Base-by-base conservation (phyloP, 768 basidiomycete species). In the Suillus weaverae region DNA sequence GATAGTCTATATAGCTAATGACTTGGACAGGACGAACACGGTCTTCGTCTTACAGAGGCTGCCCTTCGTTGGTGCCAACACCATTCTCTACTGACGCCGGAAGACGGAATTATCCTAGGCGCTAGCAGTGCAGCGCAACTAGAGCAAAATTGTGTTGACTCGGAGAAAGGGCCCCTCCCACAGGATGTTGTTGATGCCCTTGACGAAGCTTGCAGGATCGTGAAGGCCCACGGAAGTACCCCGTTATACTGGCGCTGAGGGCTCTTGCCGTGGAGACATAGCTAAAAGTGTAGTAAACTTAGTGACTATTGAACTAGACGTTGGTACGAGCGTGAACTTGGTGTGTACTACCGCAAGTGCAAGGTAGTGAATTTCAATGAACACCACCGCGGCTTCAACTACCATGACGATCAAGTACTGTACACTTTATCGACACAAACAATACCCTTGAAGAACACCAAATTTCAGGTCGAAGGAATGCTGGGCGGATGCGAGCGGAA, bases 41-140 rank as follows among this genome's bases (percentile, higher is more conserved):
- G 73, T 50, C 70, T 89, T 4, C 80, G 81, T 0, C 74, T 86
- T 63, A 78, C 81, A 3, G 86, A 88, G 73, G 79, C 86, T 4
- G 85, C 86, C 1, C 74, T 87, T 55, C 79, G 87, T n/a, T 89
- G 87, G 87, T 77, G 83, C 60, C 83, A 86, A 61, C 82, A 88
- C 64, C 87, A 89, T 66, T 84, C 83, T 7, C 63, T 76, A 3
- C 70, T 88, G 57, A 79, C 68, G 38, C 73, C 74, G 1, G 59
- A 66, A 33, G 84, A 85, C 62, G 85, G 83, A 2, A 71, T 85
- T 14, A 83, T 85, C 61, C 68, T 85, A 6, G 85, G 84, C 3
- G 83, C 84, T 6, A 81, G 79, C 68, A 81, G 79, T n/a, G 75
- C 72, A 5, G 73, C 68, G 2, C 84, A 85, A 67, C 64, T 85